Base-by-base conservation (phyloP, 768 basidiomycete genomes). In the Krasilnikovozyma curviuscula region DNA sequence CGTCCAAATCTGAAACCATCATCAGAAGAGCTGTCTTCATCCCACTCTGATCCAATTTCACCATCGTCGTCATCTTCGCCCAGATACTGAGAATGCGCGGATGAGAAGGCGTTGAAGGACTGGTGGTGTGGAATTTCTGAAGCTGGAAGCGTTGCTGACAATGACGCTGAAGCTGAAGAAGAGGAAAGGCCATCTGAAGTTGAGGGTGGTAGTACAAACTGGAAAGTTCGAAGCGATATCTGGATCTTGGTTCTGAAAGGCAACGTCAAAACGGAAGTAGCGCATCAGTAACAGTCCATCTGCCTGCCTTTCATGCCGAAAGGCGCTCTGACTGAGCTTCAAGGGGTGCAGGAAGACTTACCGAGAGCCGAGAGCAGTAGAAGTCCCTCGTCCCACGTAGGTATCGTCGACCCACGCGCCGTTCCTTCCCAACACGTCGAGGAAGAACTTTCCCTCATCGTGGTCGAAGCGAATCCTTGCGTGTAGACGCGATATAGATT, bases 321-420 rank as follows among this genome's bases (percentile, higher is more conserved):
- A 7, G 18, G 1, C 5, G 42, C 31, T 21, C 10, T 30, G 25
- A 29, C 27, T 2, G 28, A n/a, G n/a, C n/a, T n/a, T n/a, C n/a
- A n/a, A n/a, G n/a, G n/a, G n/a, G n/a, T n/a, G n/a, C 2, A 29
- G 16, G 7, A 30, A 18, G n/a, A 21, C n/a, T 18, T 8, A 19
- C 18, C 3, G 28, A 28, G 25, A 38, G 21, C 19, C 14, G 28
- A 40, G 40, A 14, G 40, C 21, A 16, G n/a, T 16, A 25, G 18
- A 16, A 6, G n/a, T 79, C 14, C 89, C 85, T 55, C 82, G 79
- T 10, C 80, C 81, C 41, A 78, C 78, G 83, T 89, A 98, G n/a
- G 83, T 77, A 27, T 88, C 89, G 55, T 97, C 88, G 5, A 98
- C 86, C 81, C 89, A 95, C 16, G 88, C 88, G 12, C 93, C 93